Evolutionary conservation across 2,329 filamentous ascomycete species (phyloP), one percentile per base, ranked within the genome.

Genomic region (Penicillium sp.): DNA sequence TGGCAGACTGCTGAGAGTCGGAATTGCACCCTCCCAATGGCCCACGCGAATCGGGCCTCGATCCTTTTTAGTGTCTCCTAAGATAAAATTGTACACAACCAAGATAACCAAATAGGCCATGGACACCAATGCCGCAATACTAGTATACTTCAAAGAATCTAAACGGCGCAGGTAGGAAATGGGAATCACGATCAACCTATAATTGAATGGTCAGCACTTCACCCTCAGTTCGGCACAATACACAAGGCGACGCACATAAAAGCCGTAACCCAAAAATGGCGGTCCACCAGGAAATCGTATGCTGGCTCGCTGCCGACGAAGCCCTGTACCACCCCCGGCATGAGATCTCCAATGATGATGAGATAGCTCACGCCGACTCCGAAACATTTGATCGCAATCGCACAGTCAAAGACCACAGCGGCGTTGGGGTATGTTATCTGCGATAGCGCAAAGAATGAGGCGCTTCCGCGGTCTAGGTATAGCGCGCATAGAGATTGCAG

Each of bases 311-410:
- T 78, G 46, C 83, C 81, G 59, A 85, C 84, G 73, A 99, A 93
- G 5, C 92, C 94, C 58, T 85, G 78, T 24, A 94, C 86, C 10
- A 99, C 94, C 38, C 92, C 93, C 1, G 94, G 94, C 94, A 99
- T 99, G 60, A 99, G 79, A 72, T 99, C 94, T 49, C 94, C 94
- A 65, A 99, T 97, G 69, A 99, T 97, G 69, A 99, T 99, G 67
- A 99, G 84, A 76, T 99, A 99, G 66, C 92, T 97, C 57, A 97
- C 90, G 22, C 90, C 94, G 10, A 99, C 94, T 37, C 94, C 94
- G 71, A 99, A 99, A 75, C 94, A 99, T 74, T 99, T 99, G 70
- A 99, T 86, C 13, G 93, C 92, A 71, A 99, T 99, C 6, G 94
- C 94, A 7, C 88, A 87, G 76, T 99, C 94, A 73, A 99, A 99